Evolutionary conservation across 805 yeast species (phyloP), one percentile per base, ranked within the genome.

Genomic region (Yarrowia sp.): DNA sequence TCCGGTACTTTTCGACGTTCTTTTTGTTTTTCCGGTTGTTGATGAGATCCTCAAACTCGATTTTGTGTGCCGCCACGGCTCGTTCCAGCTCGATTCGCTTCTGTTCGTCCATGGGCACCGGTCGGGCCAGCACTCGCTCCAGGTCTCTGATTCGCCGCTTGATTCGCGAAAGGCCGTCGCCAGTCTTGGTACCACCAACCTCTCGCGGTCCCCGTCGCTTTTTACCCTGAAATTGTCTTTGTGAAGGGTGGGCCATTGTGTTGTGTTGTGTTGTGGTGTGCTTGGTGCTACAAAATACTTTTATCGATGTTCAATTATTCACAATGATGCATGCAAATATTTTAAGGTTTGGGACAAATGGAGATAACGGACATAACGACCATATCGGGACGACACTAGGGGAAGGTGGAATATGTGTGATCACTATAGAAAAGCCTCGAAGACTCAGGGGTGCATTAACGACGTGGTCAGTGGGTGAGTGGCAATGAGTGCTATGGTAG

Each of bases 71-170:
- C 58, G 84, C 85, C 67, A 91, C 77, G 0, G 90, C 89, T 77
- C 96, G 85, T 77, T 91, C 95, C 15, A 77, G 72, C 68, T 80
- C 83, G 12, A 71, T 70, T 33, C 73, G 71, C 47, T 77, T 79
- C 19, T 75, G 71, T 71, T 91, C 89, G 58, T 88, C 89, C 17
- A 86, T 78, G 68, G 87, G 82, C 33, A 87, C 85, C 15, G 91
- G 88, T 68, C 81, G 82, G 19, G 73, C 74, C 69, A 94, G 79
- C 19, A 90, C 79, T 72, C 98, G 83, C 73, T 89, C 88, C 44
- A 92, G 82, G 76, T 94, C 97, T 79, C 98, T 86, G 70, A 94
- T 90, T 78, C 89, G 90, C 81, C 89, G 92, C 77, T 87, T 91
- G 70, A 92, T 83, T 73, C 88, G 89, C 47, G 90, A 71, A 20